These are phyloP conservation scores for Xylaria intraflava DNA, from an alignment of 495 filamentous ascomycete genomes.

Conservation along the genomic window DNA sequence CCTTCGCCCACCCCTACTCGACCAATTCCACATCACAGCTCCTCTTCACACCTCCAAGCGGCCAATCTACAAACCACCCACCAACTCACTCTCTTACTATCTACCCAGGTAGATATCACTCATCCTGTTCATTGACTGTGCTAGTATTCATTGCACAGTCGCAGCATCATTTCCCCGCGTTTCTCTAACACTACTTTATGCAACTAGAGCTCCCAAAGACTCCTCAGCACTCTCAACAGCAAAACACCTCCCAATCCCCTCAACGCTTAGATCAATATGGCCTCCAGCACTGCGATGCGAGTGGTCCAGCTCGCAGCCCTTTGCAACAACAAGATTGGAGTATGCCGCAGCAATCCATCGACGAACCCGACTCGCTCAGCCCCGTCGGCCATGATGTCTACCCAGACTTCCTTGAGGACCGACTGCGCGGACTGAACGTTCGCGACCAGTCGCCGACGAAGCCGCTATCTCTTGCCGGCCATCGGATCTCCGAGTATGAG, in stretches of 20 bases:
- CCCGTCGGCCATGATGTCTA: slow-evolving; percentile 23
- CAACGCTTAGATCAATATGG: slow-evolving; percentile 66
- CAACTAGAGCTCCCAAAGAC: slow-evolving; percentile 68
- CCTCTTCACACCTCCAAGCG: background rate
- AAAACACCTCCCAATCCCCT: slow-evolving; percentile 37
- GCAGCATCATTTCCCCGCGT: slow-evolving; percentile 27
- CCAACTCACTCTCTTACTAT: background rate
- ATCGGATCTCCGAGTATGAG: slow-evolving; percentile 70
- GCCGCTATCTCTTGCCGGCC: slow-evolving; percentile 34
- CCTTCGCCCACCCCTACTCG: background rate
- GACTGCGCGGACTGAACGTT: slow-evolving; percentile 38
- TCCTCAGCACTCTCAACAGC: slow-evolving; percentile 47
- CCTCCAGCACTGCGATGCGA: slow-evolving; percentile 47
- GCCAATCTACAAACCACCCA: background rate
- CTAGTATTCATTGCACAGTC: slow-evolving; percentile 61
- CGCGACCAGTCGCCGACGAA: slow-evolving; percentile 18
- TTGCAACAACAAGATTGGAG: slow-evolving; percentile 23
- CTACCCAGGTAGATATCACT: background rate
- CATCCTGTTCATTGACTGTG: slow-evolving; percentile 22
- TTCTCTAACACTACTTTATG: slow-evolving; percentile 65
- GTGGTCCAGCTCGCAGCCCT: slow-evolving; percentile 23
- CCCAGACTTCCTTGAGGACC: slow-evolving; percentile 29
- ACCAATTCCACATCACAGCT: background rate
- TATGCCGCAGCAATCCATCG: slow-evolving; percentile 22
- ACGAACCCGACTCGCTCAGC: slow-evolving; percentile 6